Conservation (phyloP, 1,139 yeast genomes). For the Sugiyamaella japonica region DNA sequence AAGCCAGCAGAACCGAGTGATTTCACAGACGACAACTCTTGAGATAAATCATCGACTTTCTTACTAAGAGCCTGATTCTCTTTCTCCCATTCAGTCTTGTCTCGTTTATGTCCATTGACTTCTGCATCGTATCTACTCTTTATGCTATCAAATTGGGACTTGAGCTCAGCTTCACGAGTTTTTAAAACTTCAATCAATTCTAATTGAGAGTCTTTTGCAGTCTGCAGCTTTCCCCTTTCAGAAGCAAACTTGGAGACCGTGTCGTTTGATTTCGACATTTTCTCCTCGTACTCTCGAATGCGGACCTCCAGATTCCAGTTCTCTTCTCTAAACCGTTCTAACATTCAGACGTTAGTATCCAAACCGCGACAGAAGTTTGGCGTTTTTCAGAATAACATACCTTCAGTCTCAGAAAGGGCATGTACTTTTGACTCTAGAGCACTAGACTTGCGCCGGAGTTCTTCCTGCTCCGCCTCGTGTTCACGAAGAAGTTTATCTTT, state of each 20-base stretch:
- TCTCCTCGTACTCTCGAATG: constrained; percentile 53
- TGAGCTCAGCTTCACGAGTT: constrained; percentile 35
- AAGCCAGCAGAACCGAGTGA: constrained; percentile 6
- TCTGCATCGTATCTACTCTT: constrained; percentile 31
- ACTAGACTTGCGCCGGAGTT: constrained; percentile 43
- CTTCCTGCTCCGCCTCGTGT: constrained; percentile 48
- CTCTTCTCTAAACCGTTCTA: constrained; percentile 58
- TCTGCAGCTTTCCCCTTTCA: constrained; percentile 32
- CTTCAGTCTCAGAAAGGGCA: constrained; percentile 43
- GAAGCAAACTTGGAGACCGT: constrained; percentile 33
- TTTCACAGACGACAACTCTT: constrained; percentile 19
- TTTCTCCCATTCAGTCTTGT: constrained; percentile 29
- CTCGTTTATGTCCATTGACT: constrained; percentile 25
- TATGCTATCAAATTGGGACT: constrained; percentile 32
- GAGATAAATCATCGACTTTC: constrained; percentile 22
- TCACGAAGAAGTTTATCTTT: constrained; percentile 51
- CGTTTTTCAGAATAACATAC: constrained; percentile 25
- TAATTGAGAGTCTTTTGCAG: constrained; percentile 34
- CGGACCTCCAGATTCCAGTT: constrained; percentile 78
- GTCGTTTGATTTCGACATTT: constrained; percentile 36
- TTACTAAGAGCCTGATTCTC: constrained; percentile 32
- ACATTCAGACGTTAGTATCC: not conserved
- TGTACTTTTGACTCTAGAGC: constrained; percentile 40
- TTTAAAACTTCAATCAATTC: constrained; percentile 38
- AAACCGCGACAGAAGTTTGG: not conserved